These are phyloP conservation scores for Nicotiana undulata DNA, from an alignment of 257 asterid species.

Conservation along the genomic window DNA sequence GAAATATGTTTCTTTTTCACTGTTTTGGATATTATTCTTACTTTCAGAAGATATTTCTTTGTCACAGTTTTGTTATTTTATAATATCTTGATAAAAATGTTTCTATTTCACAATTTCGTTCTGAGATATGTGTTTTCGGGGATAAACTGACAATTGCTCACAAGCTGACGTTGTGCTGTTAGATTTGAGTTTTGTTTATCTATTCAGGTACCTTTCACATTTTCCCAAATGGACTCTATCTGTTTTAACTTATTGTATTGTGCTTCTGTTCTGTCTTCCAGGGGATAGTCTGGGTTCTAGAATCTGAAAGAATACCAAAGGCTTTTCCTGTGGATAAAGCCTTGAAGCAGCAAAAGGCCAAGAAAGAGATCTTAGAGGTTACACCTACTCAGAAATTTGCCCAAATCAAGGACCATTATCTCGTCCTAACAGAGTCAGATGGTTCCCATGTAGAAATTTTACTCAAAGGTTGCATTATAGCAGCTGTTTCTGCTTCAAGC, in stretches of 20 bases:
- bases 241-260: neutral
- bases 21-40: neutral
- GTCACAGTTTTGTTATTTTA: neutral
- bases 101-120: neutral
- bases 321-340: slow-evolving; percentile 38
- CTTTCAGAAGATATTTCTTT: neutral
- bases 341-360: slow-evolving; percentile 46
- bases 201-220: neutral
- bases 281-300: slow-evolving; percentile 80
- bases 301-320: slow-evolving; percentile 56
- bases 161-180: neutral
- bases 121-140: neutral
- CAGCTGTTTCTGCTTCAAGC: slow-evolving; percentile 85
- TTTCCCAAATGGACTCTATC: neutral
- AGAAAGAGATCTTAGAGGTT: slow-evolving; percentile 64
- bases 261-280: slow-evolving; percentile 10
- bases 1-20: neutral
- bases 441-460: slow-evolving; percentile 50
- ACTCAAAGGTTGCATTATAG: slow-evolving; percentile 57
- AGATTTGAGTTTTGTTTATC: neutral
- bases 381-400: slow-evolving; percentile 65
- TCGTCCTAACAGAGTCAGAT: slow-evolving; percentile 54
- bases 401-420: slow-evolving; percentile 49
- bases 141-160: neutral
- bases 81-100: neutral